These are phyloP conservation scores for maize (Zea mays) DNA, from an alignment of 176 grass and related monocot species.

Conservation along the genomic window DNA sequence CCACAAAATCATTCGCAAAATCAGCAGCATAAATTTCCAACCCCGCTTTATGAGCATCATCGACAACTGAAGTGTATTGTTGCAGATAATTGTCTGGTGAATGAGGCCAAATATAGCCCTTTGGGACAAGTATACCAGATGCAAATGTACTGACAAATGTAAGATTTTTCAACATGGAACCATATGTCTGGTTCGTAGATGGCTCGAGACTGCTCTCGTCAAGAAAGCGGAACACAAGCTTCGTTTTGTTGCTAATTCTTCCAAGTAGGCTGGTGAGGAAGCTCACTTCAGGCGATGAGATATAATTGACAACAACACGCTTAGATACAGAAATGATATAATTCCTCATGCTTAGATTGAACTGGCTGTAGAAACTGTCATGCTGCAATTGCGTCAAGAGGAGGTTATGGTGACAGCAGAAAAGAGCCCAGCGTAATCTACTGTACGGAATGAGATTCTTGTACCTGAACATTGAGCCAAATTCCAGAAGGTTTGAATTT, in stretches of 20 bases:
- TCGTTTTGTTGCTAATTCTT: slow-evolving; percentile 60
- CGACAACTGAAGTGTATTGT: slow-evolving; percentile 56
- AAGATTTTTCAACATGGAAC: slow-evolving; percentile 74
- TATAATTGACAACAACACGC: slow-evolving; percentile 59
- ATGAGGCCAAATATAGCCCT: slow-evolving; percentile 78
- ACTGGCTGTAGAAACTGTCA: slow-evolving; percentile 77
- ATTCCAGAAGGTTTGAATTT: slow-evolving; percentile 61
- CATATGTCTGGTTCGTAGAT: slow-evolving; percentile 70
- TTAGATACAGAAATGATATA: slow-evolving; percentile 63
- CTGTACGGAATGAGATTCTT: neutral
- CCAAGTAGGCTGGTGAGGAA: slow-evolving; percentile 59
- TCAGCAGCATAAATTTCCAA: slow-evolving; percentile 82
- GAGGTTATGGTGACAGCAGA: neutral
- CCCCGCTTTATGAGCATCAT: slow-evolving; percentile 83
- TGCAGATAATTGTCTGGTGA: slow-evolving; percentile 75
- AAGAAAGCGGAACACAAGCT: slow-evolving; percentile 83
- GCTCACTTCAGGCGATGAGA: slow-evolving; percentile 78
- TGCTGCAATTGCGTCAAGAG: slow-evolving; percentile 56
- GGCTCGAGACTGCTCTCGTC: slow-evolving; percentile 49
- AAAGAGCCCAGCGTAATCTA: neutral
- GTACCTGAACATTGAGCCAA: slow-evolving; percentile 94
- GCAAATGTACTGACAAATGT: slow-evolving; percentile 88
- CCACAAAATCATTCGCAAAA: slow-evolving; percentile 69
- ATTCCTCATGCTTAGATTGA: slow-evolving; percentile 84
- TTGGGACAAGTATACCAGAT: slow-evolving; percentile 91